A percentile compares a stretch with the other conserved stretches of the same genome.
These are phyloP conservation scores for Sanghuangporus sanghuang DNA, from an alignment of 1,284 basidiomycete species.

Conservation along the genomic window DNA sequence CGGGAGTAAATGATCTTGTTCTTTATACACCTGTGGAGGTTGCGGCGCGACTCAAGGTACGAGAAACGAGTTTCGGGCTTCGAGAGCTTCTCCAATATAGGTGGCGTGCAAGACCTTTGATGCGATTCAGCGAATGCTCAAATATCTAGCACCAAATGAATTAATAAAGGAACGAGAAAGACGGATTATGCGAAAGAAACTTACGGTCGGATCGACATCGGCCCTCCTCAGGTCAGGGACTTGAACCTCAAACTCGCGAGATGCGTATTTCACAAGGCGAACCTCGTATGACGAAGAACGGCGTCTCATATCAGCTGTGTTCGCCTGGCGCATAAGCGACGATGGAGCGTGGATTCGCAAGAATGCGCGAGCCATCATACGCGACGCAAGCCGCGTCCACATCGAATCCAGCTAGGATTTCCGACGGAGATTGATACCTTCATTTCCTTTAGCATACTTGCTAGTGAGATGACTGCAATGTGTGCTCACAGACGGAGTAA, in stretches of 20 bases:
- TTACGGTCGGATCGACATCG: constrained; percentile 52
- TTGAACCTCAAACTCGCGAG: constrained; percentile 49
- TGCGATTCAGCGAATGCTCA: constrained; percentile 48
- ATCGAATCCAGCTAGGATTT: constrained; percentile 58
- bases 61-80: constrained; percentile 36
- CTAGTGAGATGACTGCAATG: not conserved
- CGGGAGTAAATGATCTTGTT: constrained; percentile 20
- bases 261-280: constrained; percentile 49
- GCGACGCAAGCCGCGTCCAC: constrained; percentile 54
- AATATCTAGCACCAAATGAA: constrained; percentile 38
- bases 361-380: constrained; percentile 50
- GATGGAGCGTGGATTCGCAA: constrained; percentile 50
- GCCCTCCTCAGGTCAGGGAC: constrained; percentile 43
- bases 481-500: constrained; percentile 37
- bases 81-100: constrained; percentile 52
- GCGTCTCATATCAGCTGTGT: constrained; percentile 52
- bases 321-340: constrained; percentile 57
- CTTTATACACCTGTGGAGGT: constrained; percentile 42
- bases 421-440: constrained; percentile 47
- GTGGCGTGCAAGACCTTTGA: constrained; percentile 53
- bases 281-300: constrained; percentile 62
- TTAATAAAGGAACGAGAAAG: not conserved
- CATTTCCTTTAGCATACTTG: not conserved
- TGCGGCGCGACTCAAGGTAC: constrained; percentile 41
- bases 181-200: constrained; percentile 5